A percentile compares a stretch with the other conserved stretches of the same genome.
Conservation (phyloP, 495 filamentous ascomycete species). For the Chaetomium fimeti region DNA sequence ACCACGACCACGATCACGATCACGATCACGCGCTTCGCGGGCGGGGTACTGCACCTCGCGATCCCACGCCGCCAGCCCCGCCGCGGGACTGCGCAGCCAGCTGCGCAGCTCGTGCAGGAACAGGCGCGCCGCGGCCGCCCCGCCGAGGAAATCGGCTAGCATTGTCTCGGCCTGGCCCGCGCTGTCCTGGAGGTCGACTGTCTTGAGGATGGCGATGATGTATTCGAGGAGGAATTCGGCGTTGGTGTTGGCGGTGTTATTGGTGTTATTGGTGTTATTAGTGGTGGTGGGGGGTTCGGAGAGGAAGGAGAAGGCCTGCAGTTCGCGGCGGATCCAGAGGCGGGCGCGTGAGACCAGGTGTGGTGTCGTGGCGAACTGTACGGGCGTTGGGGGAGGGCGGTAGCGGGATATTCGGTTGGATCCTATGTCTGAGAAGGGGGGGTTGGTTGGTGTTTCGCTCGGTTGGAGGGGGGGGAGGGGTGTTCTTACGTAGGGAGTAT, state of each 20-base stretch:
- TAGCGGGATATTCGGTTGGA: constrained; percentile 76
- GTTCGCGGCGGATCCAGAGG: constrained; percentile 82
- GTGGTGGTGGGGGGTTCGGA: constrained; percentile 27
- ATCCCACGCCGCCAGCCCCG: constrained; percentile 72
- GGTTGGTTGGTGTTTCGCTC: background rate
- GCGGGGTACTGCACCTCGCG: constrained; percentile 68
- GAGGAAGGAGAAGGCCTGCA: constrained; percentile 83
- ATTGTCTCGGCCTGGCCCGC: constrained; percentile 79
- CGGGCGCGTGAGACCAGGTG: constrained; percentile 77
- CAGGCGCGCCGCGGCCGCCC: constrained; percentile 65
- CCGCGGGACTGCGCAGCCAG: constrained; percentile 79
- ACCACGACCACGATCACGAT: background rate
- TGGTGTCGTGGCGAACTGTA: constrained; percentile 60
- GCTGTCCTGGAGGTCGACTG: constrained; percentile 83
- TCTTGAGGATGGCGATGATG: constrained; percentile 82
- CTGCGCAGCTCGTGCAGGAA: constrained; percentile 82
- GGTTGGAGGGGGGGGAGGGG: background rate
- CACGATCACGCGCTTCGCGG: background rate
- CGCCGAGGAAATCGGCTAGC: constrained; percentile 79
- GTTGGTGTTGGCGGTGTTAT: constrained; percentile 61
- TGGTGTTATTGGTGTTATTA: constrained; percentile 48
- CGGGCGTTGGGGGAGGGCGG: constrained; percentile 69
- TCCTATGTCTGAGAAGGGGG: constrained; percentile 52
- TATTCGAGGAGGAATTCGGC: constrained; percentile 90
- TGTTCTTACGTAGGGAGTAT: constrained; percentile 66